Evolutionary conservation across 495 filamentous ascomycete species (phyloP), one percentile per base, ranked within the genome.

Genomic region (Hypoxylon fuscum): DNA sequence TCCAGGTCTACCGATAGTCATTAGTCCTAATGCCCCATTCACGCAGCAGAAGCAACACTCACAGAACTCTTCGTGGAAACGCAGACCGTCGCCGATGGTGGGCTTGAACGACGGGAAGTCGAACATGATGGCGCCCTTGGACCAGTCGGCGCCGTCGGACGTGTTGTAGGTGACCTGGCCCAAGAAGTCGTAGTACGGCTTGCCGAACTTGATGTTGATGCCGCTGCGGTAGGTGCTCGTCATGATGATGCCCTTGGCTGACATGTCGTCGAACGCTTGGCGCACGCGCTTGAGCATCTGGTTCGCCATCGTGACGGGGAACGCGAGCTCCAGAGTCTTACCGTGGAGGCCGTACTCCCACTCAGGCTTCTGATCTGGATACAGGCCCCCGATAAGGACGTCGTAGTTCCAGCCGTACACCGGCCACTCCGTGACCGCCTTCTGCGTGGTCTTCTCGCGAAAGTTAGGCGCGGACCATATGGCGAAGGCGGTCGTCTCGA

Each of bases 201-300:
- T 76, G 40, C 79, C 79, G 32, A 82, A 81, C 68, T 82, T 82
- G 71, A 82, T 82, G 55, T 82, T 82, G 55, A 82, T 79, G 9
- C 79, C 78, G 42, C 77, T 79, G 14, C 79, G 73, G 55, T 82
- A 82, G 4, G 79, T 82, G 25, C 72, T 68, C 8, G 77, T 76
- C 79, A 82, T 81, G 42, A 53, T 58, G 10, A 52, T 74, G 4
- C 77, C 77, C 50, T 72, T 76, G 43, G 59, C 60, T 2, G 70
- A 41, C 68, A 80, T 77, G 7, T 70, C 77, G 47, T 82, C 78
- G 40, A 82, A 81, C 17, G 77, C 68, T 18, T 71, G 55, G 2
- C 78, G 70, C 35, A 81, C 75, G 20, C 77, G 68, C 69, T 81
- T 76, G 25, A 82, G 62, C 75, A 82, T 74, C 22, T 74, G 34